phyloP scores from a whole-genome alignment of 225 moss, liverwort and hornwort genomes.

The Antitrichia curtipendula region DNA sequence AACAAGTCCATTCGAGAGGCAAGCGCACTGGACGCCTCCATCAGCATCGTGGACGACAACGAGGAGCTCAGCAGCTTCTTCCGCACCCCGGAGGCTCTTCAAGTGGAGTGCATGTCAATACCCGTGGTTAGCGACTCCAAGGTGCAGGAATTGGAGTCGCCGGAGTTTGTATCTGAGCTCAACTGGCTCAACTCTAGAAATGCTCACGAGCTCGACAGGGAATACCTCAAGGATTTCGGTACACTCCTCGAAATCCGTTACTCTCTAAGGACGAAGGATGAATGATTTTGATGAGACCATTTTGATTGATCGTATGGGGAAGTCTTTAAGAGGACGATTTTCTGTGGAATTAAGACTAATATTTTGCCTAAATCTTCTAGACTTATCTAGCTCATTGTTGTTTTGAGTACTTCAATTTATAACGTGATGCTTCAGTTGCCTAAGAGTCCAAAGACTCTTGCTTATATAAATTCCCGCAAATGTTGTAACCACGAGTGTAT shows the following conservation, averaged over 20 bases:
- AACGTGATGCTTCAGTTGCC: not conserved
- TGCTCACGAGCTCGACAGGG: not conserved
- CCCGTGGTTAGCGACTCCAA: not conserved
- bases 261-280: not conserved
- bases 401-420: not conserved
- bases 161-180: not conserved
- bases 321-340: not conserved
- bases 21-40: not conserved
- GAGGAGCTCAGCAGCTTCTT: conserved; percentile 28
- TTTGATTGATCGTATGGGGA: not conserved
- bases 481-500: not conserved
- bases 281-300: not conserved
- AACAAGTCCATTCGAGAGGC: conserved; percentile 13
- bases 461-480: too few relatives aligned
- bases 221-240: not conserved
- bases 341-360: not conserved
- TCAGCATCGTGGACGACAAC: conserved; percentile 15
- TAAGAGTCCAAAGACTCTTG: not conserved
- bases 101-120: not conserved
- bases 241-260: not conserved
- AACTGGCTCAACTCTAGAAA: conserved; percentile 10
- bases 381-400: not conserved
- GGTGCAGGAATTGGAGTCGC: not conserved
- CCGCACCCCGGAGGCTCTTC: not conserved
- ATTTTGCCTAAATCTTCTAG: not conserved